phyloP scores from a whole-genome alignment of 2,329 filamentous ascomycete genomes.

The Colletotrichum sp. region DNA sequence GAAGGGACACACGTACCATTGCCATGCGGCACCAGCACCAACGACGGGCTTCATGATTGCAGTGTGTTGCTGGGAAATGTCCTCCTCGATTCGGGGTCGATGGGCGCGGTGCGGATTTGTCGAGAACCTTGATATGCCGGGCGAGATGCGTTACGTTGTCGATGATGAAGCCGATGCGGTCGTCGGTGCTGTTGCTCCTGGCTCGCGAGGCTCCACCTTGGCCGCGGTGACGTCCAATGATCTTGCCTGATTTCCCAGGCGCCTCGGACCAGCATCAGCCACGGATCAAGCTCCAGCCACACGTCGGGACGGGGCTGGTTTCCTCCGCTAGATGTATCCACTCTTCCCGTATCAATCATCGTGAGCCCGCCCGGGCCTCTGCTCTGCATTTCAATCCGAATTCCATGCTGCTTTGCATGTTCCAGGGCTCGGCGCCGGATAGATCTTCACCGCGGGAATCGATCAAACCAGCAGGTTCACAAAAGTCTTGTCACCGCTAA shows the following conservation, averaged over 20 bases:
- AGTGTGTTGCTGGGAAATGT: slow-evolving; percentile 10
- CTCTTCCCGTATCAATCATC: background rate
- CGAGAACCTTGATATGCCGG: background rate
- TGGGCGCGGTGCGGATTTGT: slow-evolving; percentile 10
- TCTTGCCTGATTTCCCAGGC: slow-evolving; percentile 10
- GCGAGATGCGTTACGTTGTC: background rate
- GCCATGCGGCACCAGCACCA: slow-evolving; percentile 91
- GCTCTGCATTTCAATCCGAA: background rate
- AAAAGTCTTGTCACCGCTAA: background rate
- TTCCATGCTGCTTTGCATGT: background rate
- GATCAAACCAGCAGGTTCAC: background rate
- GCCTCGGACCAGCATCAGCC: background rate
- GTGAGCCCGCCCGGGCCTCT: background rate
- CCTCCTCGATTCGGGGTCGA: background rate
- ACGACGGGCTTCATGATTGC: slow-evolving; percentile 92
- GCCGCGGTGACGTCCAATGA: slow-evolving; percentile 17
- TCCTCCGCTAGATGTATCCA: background rate
- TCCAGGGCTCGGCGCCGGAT: background rate
- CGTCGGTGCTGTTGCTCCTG: background rate
- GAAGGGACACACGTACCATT: slow-evolving; percentile 69
- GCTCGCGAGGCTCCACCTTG: slow-evolving; percentile 7
- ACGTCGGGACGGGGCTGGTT: background rate
- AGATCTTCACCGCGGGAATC: background rate
- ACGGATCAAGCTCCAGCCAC: background rate
- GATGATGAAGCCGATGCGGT: slow-evolving; percentile 6